Conservation (phyloP, 257 asterid genomes). For the Striga asiatica region DNA sequence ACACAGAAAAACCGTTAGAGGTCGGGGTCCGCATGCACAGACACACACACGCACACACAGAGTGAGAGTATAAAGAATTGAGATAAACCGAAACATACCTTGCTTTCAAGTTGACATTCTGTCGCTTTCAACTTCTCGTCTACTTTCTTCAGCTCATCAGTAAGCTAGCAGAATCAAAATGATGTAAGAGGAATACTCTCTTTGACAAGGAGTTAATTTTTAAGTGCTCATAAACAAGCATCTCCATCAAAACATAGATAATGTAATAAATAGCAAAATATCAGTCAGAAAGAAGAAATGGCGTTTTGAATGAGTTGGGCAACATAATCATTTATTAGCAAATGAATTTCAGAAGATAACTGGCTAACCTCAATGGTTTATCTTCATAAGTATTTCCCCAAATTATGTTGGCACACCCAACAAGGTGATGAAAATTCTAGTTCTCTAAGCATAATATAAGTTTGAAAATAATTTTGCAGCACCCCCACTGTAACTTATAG, state of each 20-base stretch:
- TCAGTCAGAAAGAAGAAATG: conserved; percentile 4
- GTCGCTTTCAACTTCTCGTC: conserved; percentile 62
- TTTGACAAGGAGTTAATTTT: conserved; percentile 1
- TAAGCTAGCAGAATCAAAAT: conserved; percentile 41
- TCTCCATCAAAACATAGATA: neutral
- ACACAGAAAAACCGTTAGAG: too few species aligned
- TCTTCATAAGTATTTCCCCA: neutral
- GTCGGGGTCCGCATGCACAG: neutral
- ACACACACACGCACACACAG: neutral
- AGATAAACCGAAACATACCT: conserved; percentile 34
- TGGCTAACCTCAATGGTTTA: too few species aligned
- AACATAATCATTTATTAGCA: too few species aligned
- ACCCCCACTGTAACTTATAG: neutral
- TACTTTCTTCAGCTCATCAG: conserved; percentile 61
- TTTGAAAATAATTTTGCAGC: neutral
- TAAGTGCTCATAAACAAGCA: conserved; percentile 5
- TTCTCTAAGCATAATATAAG: neutral
- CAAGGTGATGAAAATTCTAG: neutral
- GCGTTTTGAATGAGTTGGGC: neutral
- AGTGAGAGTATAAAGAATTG: neutral
- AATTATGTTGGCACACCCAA: neutral
- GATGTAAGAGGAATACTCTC: conserved; percentile 15
- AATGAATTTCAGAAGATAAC: too few species aligned
- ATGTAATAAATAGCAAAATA: conserved; percentile 1
- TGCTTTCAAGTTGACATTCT: conserved; percentile 65